Conservation (phyloP, 306 rosid genomes). For the Glycyrrhiza uralensis region DNA sequence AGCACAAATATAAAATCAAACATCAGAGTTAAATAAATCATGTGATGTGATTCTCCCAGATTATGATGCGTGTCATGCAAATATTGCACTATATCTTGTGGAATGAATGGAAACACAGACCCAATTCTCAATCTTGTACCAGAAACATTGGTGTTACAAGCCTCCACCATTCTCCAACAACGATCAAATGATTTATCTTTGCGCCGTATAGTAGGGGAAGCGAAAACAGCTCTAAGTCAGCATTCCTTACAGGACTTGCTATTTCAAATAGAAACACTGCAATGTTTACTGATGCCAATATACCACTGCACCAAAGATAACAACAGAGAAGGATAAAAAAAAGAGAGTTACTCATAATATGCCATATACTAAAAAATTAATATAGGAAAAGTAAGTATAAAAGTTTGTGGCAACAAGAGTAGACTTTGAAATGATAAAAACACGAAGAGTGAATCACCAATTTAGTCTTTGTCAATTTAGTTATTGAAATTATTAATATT, state of each 20-base stretch:
- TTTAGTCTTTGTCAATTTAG: too few relatives aligned
- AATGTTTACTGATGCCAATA: constrained; percentile 69
- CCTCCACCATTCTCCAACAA: constrained; percentile 98
- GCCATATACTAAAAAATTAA: neutral
- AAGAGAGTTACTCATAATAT: neutral
- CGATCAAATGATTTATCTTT: constrained; percentile 76
- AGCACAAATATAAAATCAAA: neutral
- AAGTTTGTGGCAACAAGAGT: neutral
- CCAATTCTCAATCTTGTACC: constrained; percentile 84
- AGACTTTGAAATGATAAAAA: neutral
- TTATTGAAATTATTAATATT: too few relatives aligned
- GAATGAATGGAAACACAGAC: constrained; percentile 83
- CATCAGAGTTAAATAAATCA: neutral
- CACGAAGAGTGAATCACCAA: too few relatives aligned
- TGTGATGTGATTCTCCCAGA: neutral
- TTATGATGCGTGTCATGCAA: constrained; percentile 16
- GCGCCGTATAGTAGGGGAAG: constrained; percentile 82
- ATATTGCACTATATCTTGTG: constrained; percentile 14
- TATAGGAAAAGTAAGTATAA: neutral
- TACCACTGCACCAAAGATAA: constrained; percentile 60
- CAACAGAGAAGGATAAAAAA: constrained; percentile 16
- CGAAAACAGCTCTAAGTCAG: constrained; percentile 60
- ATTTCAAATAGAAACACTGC: constrained; percentile 87
- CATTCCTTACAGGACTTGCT: constrained; percentile 80
- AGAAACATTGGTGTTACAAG: constrained; percentile 98